These are phyloP conservation scores for Monilinia aucupariae DNA, from an alignment of 2,329 filamentous ascomycete genomes.

Conservation along the genomic window DNA sequence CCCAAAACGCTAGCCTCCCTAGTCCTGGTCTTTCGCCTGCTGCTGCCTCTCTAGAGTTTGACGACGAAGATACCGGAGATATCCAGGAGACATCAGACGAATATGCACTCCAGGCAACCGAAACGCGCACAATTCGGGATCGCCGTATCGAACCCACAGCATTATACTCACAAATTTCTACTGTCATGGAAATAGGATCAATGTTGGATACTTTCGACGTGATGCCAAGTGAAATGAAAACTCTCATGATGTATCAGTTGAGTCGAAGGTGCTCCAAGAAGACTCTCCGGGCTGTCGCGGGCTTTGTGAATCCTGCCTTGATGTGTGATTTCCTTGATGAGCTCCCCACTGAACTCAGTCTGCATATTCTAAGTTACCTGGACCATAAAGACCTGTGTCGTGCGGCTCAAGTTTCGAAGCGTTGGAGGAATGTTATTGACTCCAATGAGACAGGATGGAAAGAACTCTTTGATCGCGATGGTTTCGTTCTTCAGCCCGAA, in stretches of 20 bases:
- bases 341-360: slow-evolving; percentile 77
- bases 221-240: slow-evolving; percentile 87
- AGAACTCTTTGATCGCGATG: slow-evolving; percentile 78
- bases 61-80: slow-evolving; percentile 38
- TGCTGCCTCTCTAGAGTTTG: slow-evolving; percentile 62
- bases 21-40: slow-evolving; percentile 93
- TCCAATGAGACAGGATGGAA: slow-evolving; percentile 96
- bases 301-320: slow-evolving; percentile 85
- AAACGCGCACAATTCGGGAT: slow-evolving; percentile 38
- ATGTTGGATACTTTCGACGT: slow-evolving; percentile 88
- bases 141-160: slow-evolving; percentile 30
- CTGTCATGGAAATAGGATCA: slow-evolving; percentile 70
- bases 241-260: slow-evolving; percentile 94
- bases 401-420: slow-evolving; percentile 87
- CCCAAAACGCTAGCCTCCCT: slow-evolving; percentile 85
- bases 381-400: slow-evolving; percentile 81
- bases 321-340: slow-evolving; percentile 89
- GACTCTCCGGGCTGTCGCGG: slow-evolving; percentile 82
- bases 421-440: slow-evolving; percentile 87
- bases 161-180: slow-evolving; percentile 30
- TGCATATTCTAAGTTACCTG: slow-evolving; percentile 83
- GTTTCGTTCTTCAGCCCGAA: slow-evolving; percentile 69
- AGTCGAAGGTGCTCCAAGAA: slow-evolving; percentile 81
- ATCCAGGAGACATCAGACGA: slow-evolving; percentile 30
- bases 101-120: slow-evolving; percentile 28